These are phyloP conservation scores for Furcasterigmium furcatum DNA, from an alignment of 2,329 filamentous ascomycete species.

Conservation along the genomic window DNA sequence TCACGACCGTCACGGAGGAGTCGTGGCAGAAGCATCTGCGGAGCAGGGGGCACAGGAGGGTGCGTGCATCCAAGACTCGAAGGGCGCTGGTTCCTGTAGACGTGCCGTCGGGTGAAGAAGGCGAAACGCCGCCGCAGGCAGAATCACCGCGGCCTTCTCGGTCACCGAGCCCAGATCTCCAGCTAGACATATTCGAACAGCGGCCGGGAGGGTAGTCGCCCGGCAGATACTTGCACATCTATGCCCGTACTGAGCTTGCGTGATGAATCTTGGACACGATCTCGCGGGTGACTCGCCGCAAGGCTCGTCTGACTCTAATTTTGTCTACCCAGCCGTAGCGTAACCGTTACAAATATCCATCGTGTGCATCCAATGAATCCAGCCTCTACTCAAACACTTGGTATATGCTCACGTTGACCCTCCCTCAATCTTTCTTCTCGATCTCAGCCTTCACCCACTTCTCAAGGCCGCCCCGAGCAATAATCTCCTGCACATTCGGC, in stretches of 20 bases:
- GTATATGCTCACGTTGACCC: too few species aligned
- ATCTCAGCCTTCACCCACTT: slow-evolving; percentile 79
- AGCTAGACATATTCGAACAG: background rate
- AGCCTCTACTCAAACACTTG: too few species aligned
- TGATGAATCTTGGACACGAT: too few species aligned
- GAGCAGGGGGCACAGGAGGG: slow-evolving; percentile 28
- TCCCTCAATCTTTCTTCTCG: background rate
- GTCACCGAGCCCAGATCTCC: background rate
- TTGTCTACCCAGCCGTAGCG: too few species aligned
- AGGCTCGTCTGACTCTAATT: too few species aligned
- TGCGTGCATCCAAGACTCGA: slow-evolving; percentile 30
- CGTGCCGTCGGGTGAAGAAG: background rate
- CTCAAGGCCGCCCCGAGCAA: slow-evolving; percentile 73
- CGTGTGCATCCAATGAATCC: too few species aligned
- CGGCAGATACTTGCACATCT: too few species aligned
- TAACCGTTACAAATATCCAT: too few species aligned
- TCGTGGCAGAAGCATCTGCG: slow-evolving; percentile 36
- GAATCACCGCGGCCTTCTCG: background rate
- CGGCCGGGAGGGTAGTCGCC: too few species aligned
- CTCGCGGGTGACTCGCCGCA: too few species aligned
- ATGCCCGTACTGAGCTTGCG: too few species aligned
- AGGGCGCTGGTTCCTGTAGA: slow-evolving; percentile 28
- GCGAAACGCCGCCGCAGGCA: background rate
- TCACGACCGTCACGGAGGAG: slow-evolving; percentile 54
- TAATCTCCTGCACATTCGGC: slow-evolving; percentile 83